Evolutionary conservation across 2,329 filamentous ascomycete species (phyloP).

Genomic region (Botryotinia globosa): DNA sequence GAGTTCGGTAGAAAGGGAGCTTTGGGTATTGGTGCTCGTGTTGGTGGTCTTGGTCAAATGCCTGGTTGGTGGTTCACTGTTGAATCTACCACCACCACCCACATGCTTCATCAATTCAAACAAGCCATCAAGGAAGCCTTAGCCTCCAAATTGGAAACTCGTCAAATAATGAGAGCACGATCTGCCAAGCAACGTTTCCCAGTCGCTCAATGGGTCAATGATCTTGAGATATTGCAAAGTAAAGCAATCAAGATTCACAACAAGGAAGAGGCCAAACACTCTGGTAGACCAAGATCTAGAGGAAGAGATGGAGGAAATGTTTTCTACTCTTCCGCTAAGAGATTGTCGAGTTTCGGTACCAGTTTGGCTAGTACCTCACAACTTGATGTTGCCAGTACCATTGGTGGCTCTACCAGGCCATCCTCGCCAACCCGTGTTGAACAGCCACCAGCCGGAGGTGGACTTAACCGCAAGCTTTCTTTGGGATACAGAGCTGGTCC

Average conservation of each 20-base stretch:
- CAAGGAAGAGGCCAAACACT: conserved; percentile 16
- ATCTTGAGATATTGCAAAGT: conserved; percentile 59
- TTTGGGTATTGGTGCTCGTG: conserved; percentile 62
- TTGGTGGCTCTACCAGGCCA: conserved; percentile 11
- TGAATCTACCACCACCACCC: conserved; percentile 60
- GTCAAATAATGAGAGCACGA: conserved; percentile 62
- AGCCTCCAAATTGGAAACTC: conserved; percentile 52
- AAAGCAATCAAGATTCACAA: conserved; percentile 50
- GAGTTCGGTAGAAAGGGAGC: conserved; percentile 68
- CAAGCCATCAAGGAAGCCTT: conserved; percentile 60
- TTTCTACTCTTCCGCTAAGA: conserved; percentile 7
- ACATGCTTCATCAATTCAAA: conserved; percentile 64
- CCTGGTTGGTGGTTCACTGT: conserved; percentile 70
- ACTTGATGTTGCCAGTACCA: conserved; percentile 19
- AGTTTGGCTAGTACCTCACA: conserved; percentile 18
- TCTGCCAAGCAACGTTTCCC: conserved; percentile 65
- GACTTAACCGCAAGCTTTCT: conserved; percentile 18
- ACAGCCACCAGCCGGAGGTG: conserved; percentile 14
- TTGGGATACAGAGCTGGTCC: conserved; percentile 20
- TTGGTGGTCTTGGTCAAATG: conserved; percentile 68
- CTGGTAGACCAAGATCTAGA: conserved; percentile 21
- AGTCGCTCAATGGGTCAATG: conserved; percentile 64
- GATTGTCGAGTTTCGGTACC: conserved; percentile 16
- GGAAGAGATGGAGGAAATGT: conserved; percentile 11
- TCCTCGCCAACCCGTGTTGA: conserved; percentile 8